Evolutionary conservation across 441 rosid genomes (phyloP).

Genomic region (Metrosideros polymorpha): DNA sequence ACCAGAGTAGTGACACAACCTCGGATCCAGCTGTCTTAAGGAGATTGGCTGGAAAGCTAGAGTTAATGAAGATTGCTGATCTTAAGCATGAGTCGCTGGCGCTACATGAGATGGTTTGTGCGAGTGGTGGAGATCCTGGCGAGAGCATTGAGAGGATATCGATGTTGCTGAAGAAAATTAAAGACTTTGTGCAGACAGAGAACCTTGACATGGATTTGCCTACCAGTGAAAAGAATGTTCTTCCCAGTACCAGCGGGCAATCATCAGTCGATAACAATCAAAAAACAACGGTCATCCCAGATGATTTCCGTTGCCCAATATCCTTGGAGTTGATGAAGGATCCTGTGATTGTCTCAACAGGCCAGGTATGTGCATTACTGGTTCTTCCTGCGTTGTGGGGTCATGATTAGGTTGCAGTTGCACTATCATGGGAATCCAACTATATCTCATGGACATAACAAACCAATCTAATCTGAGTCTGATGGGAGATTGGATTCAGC

Average conservation of each 20-base stretch:
- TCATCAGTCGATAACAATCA: conserved; percentile 44
- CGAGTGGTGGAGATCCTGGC: conserved; percentile 58
- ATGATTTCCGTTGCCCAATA: conserved; percentile 94
- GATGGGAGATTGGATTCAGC: neutral
- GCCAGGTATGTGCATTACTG: conserved; percentile 53
- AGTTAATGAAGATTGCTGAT: conserved; percentile 59
- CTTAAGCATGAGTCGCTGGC: conserved; percentile 87
- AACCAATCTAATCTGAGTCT: neutral
- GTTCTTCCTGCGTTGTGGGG: neutral
- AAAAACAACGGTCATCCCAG: conserved; percentile 65
- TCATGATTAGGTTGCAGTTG: neutral
- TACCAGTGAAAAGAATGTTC: conserved; percentile 29
- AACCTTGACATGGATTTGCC: conserved; percentile 43
- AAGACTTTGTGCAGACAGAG: conserved; percentile 79
- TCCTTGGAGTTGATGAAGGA: conserved; percentile 93
- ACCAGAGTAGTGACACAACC: conserved; percentile 35
- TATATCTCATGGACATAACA: neutral
- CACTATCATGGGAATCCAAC: neutral
- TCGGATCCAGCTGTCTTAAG: conserved; percentile 41
- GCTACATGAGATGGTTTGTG: conserved; percentile 74
- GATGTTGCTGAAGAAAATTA: conserved; percentile 62
- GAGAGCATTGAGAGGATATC: conserved; percentile 82
- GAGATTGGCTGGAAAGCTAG: conserved; percentile 59
- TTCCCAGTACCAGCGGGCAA: conserved; percentile 42
- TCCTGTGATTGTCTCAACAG: conserved; percentile 95